Conservation (phyloP, 2,329 filamentous ascomycete species). For the Aureobasidium subglaciale region DNA sequence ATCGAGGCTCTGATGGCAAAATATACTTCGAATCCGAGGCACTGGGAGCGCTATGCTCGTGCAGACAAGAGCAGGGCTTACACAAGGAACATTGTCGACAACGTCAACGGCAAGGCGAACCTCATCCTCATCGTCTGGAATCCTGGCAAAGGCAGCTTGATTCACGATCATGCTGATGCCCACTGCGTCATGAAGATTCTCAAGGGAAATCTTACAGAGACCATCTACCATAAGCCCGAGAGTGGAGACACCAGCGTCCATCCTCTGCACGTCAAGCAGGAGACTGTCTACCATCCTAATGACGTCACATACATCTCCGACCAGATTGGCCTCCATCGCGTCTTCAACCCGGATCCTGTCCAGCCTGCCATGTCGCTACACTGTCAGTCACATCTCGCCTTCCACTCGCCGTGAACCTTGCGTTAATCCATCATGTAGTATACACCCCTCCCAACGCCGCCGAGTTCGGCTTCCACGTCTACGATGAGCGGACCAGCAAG, state of each 20-base stretch:
- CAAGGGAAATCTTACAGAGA: slow-evolving; percentile 71
- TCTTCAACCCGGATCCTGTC: slow-evolving; percentile 64
- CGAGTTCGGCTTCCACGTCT: slow-evolving; percentile 72
- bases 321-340: slow-evolving; percentile 74
- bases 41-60: slow-evolving; percentile 72
- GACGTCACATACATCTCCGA: slow-evolving; percentile 88
- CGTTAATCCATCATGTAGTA: slow-evolving; percentile 36
- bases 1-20: slow-evolving; percentile 65
- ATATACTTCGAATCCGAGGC: slow-evolving; percentile 60
- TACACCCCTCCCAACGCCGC: slow-evolving; percentile 89
- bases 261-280: slow-evolving; percentile 56
- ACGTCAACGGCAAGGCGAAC: slow-evolving; percentile 77
- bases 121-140: slow-evolving; percentile 85
- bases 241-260: background rate
- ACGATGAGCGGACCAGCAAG: slow-evolving; percentile 68
- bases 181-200: slow-evolving; percentile 91
- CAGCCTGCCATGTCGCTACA: slow-evolving; percentile 81
- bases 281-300: slow-evolving; percentile 62
- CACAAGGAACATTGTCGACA: slow-evolving; percentile 82
- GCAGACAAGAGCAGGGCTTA: slow-evolving; percentile 64
- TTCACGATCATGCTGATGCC: slow-evolving; percentile 73
- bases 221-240: slow-evolving; percentile 57
- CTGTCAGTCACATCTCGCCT: slow-evolving; percentile 44
- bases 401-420: too few relatives aligned
- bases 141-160: slow-evolving; percentile 72